Evolutionary conservation across 2,329 filamentous ascomycete genomes (phyloP), one percentile per base, ranked within the genome.

Genomic region (Pyricularia pennisetigena): DNA sequence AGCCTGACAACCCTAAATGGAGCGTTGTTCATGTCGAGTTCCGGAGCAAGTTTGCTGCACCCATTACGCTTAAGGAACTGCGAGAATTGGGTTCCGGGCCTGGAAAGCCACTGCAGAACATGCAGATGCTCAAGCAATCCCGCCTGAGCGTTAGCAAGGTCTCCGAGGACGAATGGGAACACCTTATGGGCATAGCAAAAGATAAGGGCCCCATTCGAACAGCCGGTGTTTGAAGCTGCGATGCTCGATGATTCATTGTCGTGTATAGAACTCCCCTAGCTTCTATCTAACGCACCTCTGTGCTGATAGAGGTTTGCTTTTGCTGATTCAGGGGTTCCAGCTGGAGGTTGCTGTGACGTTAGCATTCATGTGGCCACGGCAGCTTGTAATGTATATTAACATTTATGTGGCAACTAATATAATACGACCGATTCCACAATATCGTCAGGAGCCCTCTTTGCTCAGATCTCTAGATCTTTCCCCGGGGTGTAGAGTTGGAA

Each of bases 21-120:
- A 92, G 89, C 67, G 86, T 95, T 23, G 95, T 98, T 1, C 91
- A 96, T 70, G 94, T 98, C 65, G 85, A 89, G 74, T 97, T 97
- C 76, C 88, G 90, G 69, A 88, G 88, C 76, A 97, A 97, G 78
- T 93, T 98, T 73, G 82, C 83, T 1, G 83, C 87, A 16, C 85
- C 88, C 0, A 85, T 98, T 68, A 84, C 85, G 5, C 83, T 97
- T 67, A 85, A 86, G 70, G 88, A 92, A 72, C 83, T 97, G 63
- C 89, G 91, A 68, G 84, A 85, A 49, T 82, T 90, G 74, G 86
- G 86, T 6, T 24, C 24, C 10, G 81, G 23, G 0, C 75, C 77
- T 0, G 84, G 83, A 0, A 79, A 85, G 9, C 82, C 86, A 7
- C 80, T 97, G 59, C 86, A 87, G 73, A 84, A 87, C 66, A 92